Conservation (phyloP, 2,329 filamentous ascomycete species). For the Arthrobotrys megalospora region DNA sequence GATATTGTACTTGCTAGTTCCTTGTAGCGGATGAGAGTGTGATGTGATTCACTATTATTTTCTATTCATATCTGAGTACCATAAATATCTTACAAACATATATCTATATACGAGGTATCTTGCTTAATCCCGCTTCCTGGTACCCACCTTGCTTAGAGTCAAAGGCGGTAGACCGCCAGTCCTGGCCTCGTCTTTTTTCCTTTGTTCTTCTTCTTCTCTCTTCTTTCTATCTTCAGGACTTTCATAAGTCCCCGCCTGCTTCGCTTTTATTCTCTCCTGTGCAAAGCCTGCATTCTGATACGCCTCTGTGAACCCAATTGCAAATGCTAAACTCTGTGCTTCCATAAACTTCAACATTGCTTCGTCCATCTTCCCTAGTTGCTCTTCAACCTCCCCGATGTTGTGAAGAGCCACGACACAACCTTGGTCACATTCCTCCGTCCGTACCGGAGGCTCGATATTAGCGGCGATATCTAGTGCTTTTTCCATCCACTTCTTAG, state of each 20-base stretch:
- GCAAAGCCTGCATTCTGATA: conserved; percentile 42
- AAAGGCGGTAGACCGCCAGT: conserved; percentile 30
- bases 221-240: conserved; percentile 21
- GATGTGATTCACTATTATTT: no score
- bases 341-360: conserved; percentile 80
- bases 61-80: no score
- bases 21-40: no score
- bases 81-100: background rate
- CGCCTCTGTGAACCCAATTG: conserved; percentile 65
- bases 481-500: conserved; percentile 83
- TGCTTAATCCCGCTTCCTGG: background rate
- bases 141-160: background rate
- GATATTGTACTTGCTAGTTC: no score
- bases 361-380: conserved; percentile 77
- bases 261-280: conserved; percentile 45
- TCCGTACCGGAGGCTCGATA: conserved; percentile 77
- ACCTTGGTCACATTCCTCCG: conserved; percentile 84
- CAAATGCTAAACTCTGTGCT: conserved; percentile 74
- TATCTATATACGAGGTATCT: no score
- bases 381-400: conserved; percentile 84
- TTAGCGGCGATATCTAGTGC: conserved; percentile 78
- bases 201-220: conserved; percentile 24
- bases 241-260: conserved; percentile 30
- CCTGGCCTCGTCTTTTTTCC: conserved; percentile 1
- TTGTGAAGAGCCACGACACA: conserved; percentile 90